Evolutionary conservation across 306 rosid genomes (phyloP), one percentile per base, ranked within the genome.

Genomic region (Datisca glomerata): DNA sequence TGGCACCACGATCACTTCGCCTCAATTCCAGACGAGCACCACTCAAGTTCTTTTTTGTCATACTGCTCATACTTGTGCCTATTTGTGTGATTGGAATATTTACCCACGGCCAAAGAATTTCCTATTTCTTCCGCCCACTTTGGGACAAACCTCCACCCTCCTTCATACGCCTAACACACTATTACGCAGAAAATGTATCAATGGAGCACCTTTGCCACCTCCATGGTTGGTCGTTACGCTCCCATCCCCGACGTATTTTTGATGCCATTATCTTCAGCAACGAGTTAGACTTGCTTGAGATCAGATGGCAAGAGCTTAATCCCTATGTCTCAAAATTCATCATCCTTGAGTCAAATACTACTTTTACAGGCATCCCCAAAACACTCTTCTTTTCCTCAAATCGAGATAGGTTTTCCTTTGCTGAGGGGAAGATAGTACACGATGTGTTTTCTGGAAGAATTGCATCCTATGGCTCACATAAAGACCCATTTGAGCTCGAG

Each of bases 181-280:
- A 70, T 48, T 84, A 89, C 51, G 98, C 95, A 18, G 93, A 89
- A 58, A 83, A 89, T 66, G 78, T 84, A 34, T 74, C 91, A 1
- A 56, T 71, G 79, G 78, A 66, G 43, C 86, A 78, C 43, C 93
- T 89, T 18, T 89, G 95, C 66, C 66, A 6, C 17, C 91, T 89
- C 34, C 95, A 89, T 40, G 93, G 74, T 43, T 84, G 95, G 98
- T 70, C 98, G 3, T 41, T 68, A 11, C 91, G 86, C 21, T 12
- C 75, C 3, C 22, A 73, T 39, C 93, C 91, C 14, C 95, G 95
- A 20, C 72, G 56, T 42, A 60, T 84, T 33, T 80, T 63, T 22
- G 86, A 89, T 66, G 93, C 69, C 49, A 42, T 84, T 51, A 84
- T 89, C 62, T 89, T 89, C 66, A 89, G 93, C 75, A 61, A 89